These are phyloP conservation scores for Thelonectria blattea DNA, from an alignment of 2,329 filamentous ascomycete species.

Conservation along the genomic window DNA sequence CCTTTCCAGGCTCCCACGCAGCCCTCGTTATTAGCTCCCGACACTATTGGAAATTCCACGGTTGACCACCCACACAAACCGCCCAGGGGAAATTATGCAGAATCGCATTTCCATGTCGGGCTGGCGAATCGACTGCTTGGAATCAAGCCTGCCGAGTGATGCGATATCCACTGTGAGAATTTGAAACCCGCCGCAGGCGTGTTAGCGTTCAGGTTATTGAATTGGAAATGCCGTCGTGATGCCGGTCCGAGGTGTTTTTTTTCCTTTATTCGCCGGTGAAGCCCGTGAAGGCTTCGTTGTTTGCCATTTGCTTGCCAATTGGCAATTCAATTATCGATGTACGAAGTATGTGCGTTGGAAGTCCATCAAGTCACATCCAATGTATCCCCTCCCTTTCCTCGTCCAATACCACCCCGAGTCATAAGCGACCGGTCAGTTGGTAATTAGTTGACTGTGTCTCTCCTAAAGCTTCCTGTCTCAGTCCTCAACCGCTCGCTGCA, in stretches of 20 bases:
- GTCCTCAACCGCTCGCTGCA: background rate
- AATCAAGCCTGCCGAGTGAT: background rate
- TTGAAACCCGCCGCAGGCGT: background rate
- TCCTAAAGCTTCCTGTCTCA: background rate
- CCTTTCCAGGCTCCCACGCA: background rate
- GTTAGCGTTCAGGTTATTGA: background rate
- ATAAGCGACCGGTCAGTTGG: background rate
- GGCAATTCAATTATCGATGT: background rate
- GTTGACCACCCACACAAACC: background rate
- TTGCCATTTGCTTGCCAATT: background rate
- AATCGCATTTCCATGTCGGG: slow-evolving; percentile 5
- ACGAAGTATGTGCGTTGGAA: background rate
- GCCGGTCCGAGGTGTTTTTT: background rate
- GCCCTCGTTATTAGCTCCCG: slow-evolving; percentile 29
- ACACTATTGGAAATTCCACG: slow-evolving; percentile 26
- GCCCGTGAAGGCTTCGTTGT: background rate
- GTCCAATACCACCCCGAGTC: background rate
- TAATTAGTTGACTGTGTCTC: background rate
- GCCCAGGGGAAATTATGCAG: slow-evolving; percentile 2
- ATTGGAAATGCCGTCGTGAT: background rate
- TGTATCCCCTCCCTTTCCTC: background rate
- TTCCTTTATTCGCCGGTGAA: background rate
- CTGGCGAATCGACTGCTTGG: background rate
- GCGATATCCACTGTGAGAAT: background rate
- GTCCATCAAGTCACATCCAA: background rate